Base-by-base conservation (phyloP, 73 alveolate genomes). In the Paramecium caudatum region DNA sequence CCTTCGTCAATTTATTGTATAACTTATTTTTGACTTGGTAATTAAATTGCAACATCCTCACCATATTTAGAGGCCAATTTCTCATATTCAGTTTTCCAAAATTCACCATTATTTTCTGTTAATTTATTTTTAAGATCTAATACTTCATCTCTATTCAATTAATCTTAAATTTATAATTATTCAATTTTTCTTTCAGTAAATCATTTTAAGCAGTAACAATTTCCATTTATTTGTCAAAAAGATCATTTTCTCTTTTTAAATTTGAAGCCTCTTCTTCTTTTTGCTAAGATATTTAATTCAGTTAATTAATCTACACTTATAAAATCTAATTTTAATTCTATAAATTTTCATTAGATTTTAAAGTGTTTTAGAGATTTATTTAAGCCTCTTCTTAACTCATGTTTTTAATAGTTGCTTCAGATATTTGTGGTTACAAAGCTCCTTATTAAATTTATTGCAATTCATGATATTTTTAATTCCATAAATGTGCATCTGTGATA, bases 21-120 rank as follows among this genome's bases (percentile, higher is more conserved):
- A 27, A 55, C 80, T 55, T 55, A 55, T 23, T 55, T 55, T 9
- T 21, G n/a, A 55, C 80, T 55, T 55, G 80, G 80, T 13, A 55
- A 55, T 55, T 55, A 23, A 9, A 10, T 23, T 3, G 80, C 46
- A 55, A 55, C n/a, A 55, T 55, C 80, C 30, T 55, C 80, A 10
- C 80, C 80, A 21, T 55, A 43, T 23, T 55, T 55, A 55, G 23
- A 10, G 9, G 80, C 80, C n/a, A 55, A 55, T 23, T 55, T 55
- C 30, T 55, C 1, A 23, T 55, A 55, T 55, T 55, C 80, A 23
- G 13, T 55, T 21, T 8, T 55, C 80, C 80, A 55, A 55, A 55
- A 55, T 9, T 19, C 80, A 1, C 45, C 80, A 23, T 55, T 55
- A 27, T 55, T 17, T 55, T 55, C 23, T 55, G 23, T 43, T 25